Conservation (phyloP, 768 basidiomycete species). For the Suillus alpinus region DNA sequence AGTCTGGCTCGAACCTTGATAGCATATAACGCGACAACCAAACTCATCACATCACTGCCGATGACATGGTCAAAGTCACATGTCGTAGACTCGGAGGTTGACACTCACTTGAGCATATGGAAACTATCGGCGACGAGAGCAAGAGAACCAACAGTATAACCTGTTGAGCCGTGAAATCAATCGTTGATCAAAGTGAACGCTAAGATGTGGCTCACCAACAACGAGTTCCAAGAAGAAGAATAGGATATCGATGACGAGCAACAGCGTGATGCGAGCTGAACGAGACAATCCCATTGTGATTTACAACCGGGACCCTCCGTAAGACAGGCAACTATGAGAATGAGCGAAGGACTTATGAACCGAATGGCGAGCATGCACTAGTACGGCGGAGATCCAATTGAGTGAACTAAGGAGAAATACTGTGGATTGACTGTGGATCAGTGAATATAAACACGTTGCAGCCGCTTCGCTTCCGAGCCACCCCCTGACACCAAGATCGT, state of each 20-base stretch:
- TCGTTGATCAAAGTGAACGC: not conserved
- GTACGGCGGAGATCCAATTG: not conserved
- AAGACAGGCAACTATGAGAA: not conserved
- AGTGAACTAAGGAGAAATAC: not conserved
- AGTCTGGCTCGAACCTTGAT: conserved; percentile 55
- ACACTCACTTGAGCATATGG: conserved; percentile 94
- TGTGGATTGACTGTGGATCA: too few relatives aligned
- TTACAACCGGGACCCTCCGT: not conserved
- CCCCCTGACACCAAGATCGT: not conserved
- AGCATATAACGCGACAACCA: conserved; percentile 95
- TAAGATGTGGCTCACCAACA: conserved; percentile 48
- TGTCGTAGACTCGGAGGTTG: not conserved
- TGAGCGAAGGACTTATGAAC: not conserved
- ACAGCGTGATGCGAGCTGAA: conserved; percentile 67
- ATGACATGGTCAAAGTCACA: conserved; percentile 9
- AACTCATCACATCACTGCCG: conserved; percentile 90
- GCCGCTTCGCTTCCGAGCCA: not conserved
- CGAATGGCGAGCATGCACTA: not conserved
- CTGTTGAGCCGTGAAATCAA: conserved; percentile 32
- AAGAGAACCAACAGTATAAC: conserved; percentile 91
- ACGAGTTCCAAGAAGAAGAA: conserved; percentile 89
- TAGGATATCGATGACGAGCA: conserved; percentile 79
- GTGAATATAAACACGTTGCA: not conserved
- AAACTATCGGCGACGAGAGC: conserved; percentile 96
- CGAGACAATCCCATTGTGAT: conserved; percentile 49